Base-by-base conservation (phyloP, 495 filamentous ascomycete species). In the Sabuloglossum arenarium region DNA sequence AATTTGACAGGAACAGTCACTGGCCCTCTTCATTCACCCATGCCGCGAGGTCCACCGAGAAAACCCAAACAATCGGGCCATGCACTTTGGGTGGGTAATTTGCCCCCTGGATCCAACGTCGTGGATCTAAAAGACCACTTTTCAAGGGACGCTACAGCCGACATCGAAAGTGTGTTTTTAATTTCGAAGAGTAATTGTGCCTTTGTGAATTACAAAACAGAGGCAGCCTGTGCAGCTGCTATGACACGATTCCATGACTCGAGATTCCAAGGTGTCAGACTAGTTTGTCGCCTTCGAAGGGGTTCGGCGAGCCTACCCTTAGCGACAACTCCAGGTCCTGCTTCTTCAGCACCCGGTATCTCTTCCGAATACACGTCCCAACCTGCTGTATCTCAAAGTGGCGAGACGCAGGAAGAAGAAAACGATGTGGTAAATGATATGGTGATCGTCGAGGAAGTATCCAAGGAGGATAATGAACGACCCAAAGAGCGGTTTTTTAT, bases 141-240 rank as follows among this genome's bases (percentile, higher is more conserved):
- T 55, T 94, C 87, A 27, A 79, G 75, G 57, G 88, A 89, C 57
- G 81, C 86, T 0, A 80, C 75, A 0, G 67, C 73, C 47, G 84
- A 88, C 23, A 78, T 98, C 34, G 85, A 94, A 66, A 94, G 88
- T 42, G 75, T 97, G 24, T 95, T 95, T 60, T 71, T 96, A 25
- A 98, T 98, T 28, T 91, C 91, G 3, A 97, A 94, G 66, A 96
- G 88, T 67, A 96, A 95, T 62, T 98, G 91, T 64, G 91, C 89
- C 0, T 98, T 98, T 72, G 86, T 94, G 63, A 98, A 98, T 63
- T 98, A 94, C 63, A 82, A 80, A 59, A 85, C 85, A 45, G 91
- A 94, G 59, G 70, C 68, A 12, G 78, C 82, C 21, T 94, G 87
- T 64, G 69, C 75, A 24, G 79, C 80, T 3, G 91, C 91, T 1